Evolutionary conservation across 2,329 filamentous ascomycete species (phyloP).

Genomic region (Tolypocladium tropicale): DNA sequence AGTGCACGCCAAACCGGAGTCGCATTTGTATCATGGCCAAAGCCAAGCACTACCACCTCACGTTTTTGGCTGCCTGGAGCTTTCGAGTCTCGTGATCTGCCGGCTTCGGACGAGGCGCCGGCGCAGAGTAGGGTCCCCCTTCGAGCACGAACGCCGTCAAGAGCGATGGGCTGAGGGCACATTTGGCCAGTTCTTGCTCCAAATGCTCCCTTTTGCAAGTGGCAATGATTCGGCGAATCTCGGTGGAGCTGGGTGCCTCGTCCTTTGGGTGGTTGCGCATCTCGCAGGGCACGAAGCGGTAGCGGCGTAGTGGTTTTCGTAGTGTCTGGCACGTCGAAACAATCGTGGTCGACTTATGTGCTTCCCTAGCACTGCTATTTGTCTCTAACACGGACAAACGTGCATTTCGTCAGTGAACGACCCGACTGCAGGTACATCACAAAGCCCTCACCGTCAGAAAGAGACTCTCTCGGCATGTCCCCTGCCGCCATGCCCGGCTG

Average conservation of each 20-base stretch:
- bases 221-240: slow-evolving; percentile 10
- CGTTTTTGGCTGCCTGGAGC: neutral
- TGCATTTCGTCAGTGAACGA: neutral
- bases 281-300: slow-evolving; percentile 10
- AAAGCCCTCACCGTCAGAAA: neutral
- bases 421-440: neutral
- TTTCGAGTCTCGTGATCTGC: neutral
- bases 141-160: slow-evolving; percentile 5
- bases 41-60: neutral
- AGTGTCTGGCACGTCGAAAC: slow-evolving; percentile 8
- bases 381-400: neutral
- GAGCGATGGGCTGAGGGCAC: slow-evolving; percentile 4
- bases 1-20: too few species aligned
- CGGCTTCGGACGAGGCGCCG: neutral
- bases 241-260: slow-evolving; percentile 13
- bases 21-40: neutral
- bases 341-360: neutral
- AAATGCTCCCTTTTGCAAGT: neutral
- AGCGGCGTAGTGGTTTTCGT: slow-evolving; percentile 6
- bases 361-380: neutral
- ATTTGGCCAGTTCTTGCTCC: neutral
- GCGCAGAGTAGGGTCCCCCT: neutral
- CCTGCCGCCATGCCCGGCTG: neutral
- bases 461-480: neutral
- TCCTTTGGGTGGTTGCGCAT: neutral